phyloP scores from a whole-genome alignment of 768 basidiomycete species.

The Pulveroboletus sp. region DNA sequence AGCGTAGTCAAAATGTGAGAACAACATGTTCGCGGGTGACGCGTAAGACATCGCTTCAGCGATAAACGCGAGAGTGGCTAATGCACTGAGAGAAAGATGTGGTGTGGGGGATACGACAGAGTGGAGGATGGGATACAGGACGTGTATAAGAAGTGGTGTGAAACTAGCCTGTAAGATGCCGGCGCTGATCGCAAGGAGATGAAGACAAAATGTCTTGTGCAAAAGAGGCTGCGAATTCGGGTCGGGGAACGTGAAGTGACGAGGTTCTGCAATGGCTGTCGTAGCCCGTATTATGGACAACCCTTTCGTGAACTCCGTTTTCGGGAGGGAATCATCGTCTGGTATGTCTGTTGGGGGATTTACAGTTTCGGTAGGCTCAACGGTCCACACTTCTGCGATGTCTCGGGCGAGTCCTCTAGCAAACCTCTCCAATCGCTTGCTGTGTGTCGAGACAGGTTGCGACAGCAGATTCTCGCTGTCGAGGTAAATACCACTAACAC shows the following conservation, averaged over 20 bases:
- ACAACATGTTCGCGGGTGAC: constrained; percentile 80
- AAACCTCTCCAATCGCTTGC: constrained; percentile 59
- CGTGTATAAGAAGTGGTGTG: constrained; percentile 66
- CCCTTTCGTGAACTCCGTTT: constrained; percentile 65
- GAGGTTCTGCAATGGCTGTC: constrained; percentile 42
- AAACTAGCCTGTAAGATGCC: constrained; percentile 73
- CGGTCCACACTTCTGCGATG: constrained; percentile 72
- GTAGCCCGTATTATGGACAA: constrained; percentile 59
- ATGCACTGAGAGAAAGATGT: constrained; percentile 70
- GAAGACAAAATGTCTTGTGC: constrained; percentile 68
- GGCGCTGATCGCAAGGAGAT: constrained; percentile 66
- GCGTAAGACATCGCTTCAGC: constrained; percentile 79
- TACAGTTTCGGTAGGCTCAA: constrained; percentile 31
- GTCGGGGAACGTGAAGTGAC: constrained; percentile 23
- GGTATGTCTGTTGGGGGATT: constrained; percentile 13
- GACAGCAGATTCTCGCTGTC: constrained; percentile 19
- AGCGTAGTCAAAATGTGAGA: constrained; percentile 96
- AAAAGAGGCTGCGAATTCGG: constrained; percentile 52
- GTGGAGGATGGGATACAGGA: constrained; percentile 83
- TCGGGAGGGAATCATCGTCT: constrained; percentile 35
- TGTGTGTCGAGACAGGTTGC: constrained; percentile 15
- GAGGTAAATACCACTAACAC: constrained; percentile 51
- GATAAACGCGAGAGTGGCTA: constrained; percentile 67
- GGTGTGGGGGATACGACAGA: constrained; percentile 72
- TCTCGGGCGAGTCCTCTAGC: constrained; percentile 58